Base-by-base conservation (phyloP, 805 yeast genomes). In the Pichia insulana region DNA sequence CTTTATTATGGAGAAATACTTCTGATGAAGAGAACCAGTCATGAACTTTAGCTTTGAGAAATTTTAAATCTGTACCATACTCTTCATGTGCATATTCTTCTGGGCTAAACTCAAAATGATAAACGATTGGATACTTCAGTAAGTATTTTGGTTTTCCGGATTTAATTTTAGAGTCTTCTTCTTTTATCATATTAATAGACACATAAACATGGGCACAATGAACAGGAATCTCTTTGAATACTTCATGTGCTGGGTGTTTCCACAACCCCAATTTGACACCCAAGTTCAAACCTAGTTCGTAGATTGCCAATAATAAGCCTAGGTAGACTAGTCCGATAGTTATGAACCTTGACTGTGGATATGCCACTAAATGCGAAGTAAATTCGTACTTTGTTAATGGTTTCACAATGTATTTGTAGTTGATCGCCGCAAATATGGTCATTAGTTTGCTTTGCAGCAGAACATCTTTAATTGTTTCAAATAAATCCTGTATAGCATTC, bases 101-200 rank as follows among this genome's bases (percentile, higher is more conserved):
- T 0, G 94, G 92, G 26, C 84, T 76, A 59, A 85, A 85, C 56
- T 84, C 94, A 50, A 83, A 70, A 57, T 83, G 83, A 56, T 79
- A 84, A 20, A 65, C 66, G 27, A 82, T 48, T 2, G 75, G 71
- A 19, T 55, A 59, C 4, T 51, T 41, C 17, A 65, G 46, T 42
- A 59, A 27, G 1, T 41, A 19, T 3, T 33, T 39, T n/a, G 30
- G 36, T 9, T 25, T 25, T 4, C 48, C 44, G 4, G 50, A 47
- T 6, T 51, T 48, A 3, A 53, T 46, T 6, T 30, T 30, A n/a
- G 31, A 28, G 6, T 28, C 8, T 37, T 35, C n/a, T 11, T 30
- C 18, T 36, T 42, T 30, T 1, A 60, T 44, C 3, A 76, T 54
- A 42, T 76, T 72, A 39, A 82, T 65, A 20, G 73, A 61, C 6